Conservation (phyloP, 2,329 filamentous ascomycete genomes). For the Pestalotiopsis sp. region DNA sequence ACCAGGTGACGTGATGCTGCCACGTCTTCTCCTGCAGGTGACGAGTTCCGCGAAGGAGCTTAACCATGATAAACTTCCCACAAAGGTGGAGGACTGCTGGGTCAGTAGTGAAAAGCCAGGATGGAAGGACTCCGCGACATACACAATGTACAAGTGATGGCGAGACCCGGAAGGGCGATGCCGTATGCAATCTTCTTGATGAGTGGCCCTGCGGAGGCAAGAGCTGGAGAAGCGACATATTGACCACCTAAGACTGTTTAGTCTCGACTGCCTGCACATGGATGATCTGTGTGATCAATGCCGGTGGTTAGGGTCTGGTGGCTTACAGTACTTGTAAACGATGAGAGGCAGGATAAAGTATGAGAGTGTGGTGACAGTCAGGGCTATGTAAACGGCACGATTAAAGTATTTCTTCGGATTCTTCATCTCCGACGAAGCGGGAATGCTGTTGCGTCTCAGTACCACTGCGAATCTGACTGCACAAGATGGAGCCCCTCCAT, state of each 20-base stretch:
- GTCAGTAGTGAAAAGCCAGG: not conserved
- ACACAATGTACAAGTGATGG: not conserved
- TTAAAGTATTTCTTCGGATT: slow-evolving; percentile 27
- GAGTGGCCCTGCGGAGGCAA: slow-evolving; percentile 16
- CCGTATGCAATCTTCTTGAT: slow-evolving; percentile 18
- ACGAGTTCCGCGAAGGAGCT: not conserved
- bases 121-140: not conserved
- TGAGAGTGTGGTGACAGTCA: not conserved
- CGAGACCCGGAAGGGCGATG: slow-evolving; percentile 16
- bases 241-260: slow-evolving; percentile 15
- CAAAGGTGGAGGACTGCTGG: not conserved
- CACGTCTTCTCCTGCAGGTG: not conserved
- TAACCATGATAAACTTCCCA: not conserved
- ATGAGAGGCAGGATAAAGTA: slow-evolving; percentile 25
- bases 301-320: slow-evolving; percentile 20
- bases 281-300: slow-evolving; percentile 16
- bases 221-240: slow-evolving; percentile 16
- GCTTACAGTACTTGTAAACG: slow-evolving; percentile 23
- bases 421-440: slow-evolving; percentile 35
- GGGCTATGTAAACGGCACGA: not conserved
- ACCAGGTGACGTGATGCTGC: not conserved
- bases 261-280: slow-evolving; percentile 23
- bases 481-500: not conserved
- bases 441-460: slow-evolving; percentile 14
- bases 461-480: not conserved